Conservation (phyloP, 129 eudicot genomes). For the Apium graveolens region DNA sequence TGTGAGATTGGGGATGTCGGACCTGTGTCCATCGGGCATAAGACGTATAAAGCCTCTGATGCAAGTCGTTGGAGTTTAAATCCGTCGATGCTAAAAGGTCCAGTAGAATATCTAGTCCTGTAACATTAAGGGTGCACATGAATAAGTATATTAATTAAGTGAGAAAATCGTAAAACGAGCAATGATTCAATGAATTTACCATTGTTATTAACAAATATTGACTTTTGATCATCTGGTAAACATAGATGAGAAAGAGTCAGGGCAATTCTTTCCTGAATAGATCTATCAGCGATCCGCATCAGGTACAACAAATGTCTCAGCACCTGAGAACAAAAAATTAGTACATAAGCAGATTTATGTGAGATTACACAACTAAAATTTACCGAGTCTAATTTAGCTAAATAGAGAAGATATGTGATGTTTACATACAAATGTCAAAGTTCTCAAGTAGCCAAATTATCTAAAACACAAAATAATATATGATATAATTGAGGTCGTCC, state of each 20-base stretch:
- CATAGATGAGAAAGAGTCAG: slow-evolving; percentile 95
- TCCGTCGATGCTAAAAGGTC: slow-evolving; percentile 57
- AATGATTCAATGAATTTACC: slow-evolving; percentile 33
- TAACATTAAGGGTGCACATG: neutral
- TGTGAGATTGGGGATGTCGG: slow-evolving; percentile 72
- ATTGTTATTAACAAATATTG: slow-evolving; percentile 52
- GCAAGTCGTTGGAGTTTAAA: slow-evolving; percentile 46
- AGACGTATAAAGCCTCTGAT: slow-evolving; percentile 57
- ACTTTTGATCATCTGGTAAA: slow-evolving; percentile 61
- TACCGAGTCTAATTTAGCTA: no score
- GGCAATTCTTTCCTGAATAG: slow-evolving; percentile 55
- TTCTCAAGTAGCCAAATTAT: no score
- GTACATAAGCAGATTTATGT: neutral
- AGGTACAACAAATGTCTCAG: slow-evolving; percentile 59
- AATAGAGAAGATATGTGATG: no score
- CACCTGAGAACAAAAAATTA: slow-evolving; percentile 37
- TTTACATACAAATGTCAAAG: no score
- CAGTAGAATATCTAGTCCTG: slow-evolving; percentile 66
- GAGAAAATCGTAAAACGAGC: neutral
- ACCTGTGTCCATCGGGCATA: slow-evolving; percentile 60
- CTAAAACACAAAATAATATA: no score
- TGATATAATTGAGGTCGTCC: no score
- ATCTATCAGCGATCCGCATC: slow-evolving; percentile 56
- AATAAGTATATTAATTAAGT: neutral
- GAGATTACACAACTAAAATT: neutral